Base-by-base conservation (phyloP, 345 rosid genomes). In the Lepidium africanum region DNA sequence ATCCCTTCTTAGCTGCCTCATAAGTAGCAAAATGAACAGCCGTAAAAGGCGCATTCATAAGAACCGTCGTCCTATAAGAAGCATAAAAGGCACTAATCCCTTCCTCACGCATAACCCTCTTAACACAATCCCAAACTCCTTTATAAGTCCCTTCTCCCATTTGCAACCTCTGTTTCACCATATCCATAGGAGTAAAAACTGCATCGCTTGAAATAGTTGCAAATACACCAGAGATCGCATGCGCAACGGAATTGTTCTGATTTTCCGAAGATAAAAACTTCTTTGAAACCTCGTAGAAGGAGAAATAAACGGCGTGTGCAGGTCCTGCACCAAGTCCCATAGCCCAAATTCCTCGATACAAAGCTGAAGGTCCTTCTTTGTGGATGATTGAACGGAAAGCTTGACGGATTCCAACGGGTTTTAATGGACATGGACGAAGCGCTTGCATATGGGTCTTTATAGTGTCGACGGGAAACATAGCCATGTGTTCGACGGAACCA, bases 271-370 rank as follows among this genome's bases (percentile, higher is more conserved):
- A 89, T n/a, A 94, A 81, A 21, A 17, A 79, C 74, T 81, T 82
- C 80, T 94, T 94, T 1, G 90, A 89, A 0, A 65, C 65, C 74
- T 94, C 99, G 47, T 94, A 94, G 3, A 94, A 76, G 1, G 97
- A 94, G 79, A 94, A 94, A 38, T 94, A 89, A 15, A 91, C 96
- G 23, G 97, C 99, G 75, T 94, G 99, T 14, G 99, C 97, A 0
- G 97, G 99, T 6, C 99, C 99, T 0, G 99, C 99, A 4, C 97
- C 97, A 10, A 94, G 86, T 0, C 90, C 97, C 97, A 94, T 89
- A 49, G 99, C 99, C 42, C 85, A 95, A 6, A 91, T 91, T 19
- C 99, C 99, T 0, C 96, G 84, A 80, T 94, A 94, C 25, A 94
- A 76, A 35, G 83, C 93, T 6, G 81, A 38, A 39, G 85, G 85